Percentiles rank a stretch among this genome's conserved stretches.
phyloP scores from a whole-genome alignment of 179 eudicot species.

The Beta macrorhiza region DNA sequence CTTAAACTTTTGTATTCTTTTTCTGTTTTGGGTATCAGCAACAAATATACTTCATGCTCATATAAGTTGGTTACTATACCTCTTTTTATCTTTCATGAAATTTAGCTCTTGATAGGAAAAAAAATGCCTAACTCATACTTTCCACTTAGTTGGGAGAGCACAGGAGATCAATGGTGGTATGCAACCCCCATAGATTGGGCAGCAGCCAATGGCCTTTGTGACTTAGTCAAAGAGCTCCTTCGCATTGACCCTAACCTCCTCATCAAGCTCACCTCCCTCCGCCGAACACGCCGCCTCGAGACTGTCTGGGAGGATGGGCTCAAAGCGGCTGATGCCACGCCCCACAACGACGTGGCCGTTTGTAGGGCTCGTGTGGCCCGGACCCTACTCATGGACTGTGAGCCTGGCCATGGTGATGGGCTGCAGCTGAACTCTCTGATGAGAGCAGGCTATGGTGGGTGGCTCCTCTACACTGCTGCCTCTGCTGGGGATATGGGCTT shows the following conservation, averaged over 20 bases:
- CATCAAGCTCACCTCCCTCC: slow-evolving; percentile 80
- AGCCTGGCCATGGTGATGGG: slow-evolving; percentile 29
- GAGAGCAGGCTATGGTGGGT: slow-evolving; percentile 82
- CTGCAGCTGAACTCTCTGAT: slow-evolving; percentile 50
- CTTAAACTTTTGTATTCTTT: neutral
- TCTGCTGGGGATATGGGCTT: slow-evolving; percentile 81
- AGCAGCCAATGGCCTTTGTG: slow-evolving; percentile 81
- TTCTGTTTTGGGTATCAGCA: neutral
- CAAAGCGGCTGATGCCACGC: neutral
- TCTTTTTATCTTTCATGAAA: slow-evolving; percentile 10
- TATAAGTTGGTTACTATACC: neutral
- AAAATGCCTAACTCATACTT: slow-evolving; percentile 47
- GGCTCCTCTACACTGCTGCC: slow-evolving; percentile 90
- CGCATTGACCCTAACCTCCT: slow-evolving; percentile 72
- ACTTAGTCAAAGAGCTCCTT: slow-evolving; percentile 71
- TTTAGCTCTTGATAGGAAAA: slow-evolving; percentile 1
- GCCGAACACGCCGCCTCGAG: slow-evolving; percentile 80
- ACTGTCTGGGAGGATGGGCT: slow-evolving; percentile 74
- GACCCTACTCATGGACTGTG: slow-evolving; percentile 53
- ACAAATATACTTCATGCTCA: neutral
- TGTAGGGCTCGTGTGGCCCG: slow-evolving; percentile 68
- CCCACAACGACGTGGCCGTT: slow-evolving; percentile 47
- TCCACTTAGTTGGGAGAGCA: slow-evolving; percentile 86
- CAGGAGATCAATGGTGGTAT: slow-evolving; percentile 96
- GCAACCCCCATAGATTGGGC: slow-evolving; percentile 92